Base-by-base conservation (phyloP, 768 basidiomycete species). In the Amyloporia xantha region DNA sequence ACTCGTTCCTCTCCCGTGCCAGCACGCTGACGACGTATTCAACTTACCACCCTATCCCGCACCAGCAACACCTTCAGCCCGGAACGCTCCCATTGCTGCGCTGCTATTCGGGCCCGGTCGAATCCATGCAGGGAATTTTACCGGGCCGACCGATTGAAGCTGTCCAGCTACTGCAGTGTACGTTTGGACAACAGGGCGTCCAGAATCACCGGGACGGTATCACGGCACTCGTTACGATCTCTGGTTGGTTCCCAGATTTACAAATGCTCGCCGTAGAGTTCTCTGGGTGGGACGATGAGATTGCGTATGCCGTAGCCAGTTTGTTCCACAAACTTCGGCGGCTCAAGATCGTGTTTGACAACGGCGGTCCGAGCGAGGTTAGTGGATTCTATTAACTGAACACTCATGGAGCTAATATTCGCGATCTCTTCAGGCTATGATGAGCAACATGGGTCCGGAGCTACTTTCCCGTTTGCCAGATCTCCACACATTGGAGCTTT, bases 211-310 rank as follows among this genome's bases (percentile, higher is more conserved):
- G 51, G 23, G 57, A 58, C 10, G 55, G 52, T 24, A 52, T 62
- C 23, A 47, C 54, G 5, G 56, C 56, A 26, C 52, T 60, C 24
- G 45, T 49, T 47, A 45, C 40, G 41, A 39, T 60, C 9, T 51
- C 57, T 21, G 12, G 36, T n/a, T 47, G 50, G 2, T 57, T 72
- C 13, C 66, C 67, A n/a, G 50, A 52, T 0, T 54, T 67, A 12
- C 59, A 71, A 24, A 56, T 69, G 9, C 68, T 72, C 38, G 51
- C 67, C 33, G 44, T 69, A n/a, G 61, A 67, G 30, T 53, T 54
- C 45, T 44, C 48, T 48, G 60, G 60, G 45, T 77, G 75, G 75
- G 74, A 76, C 49, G 63, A 71, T 36, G 74, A 76, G 52, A 65
- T 76, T 6, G 54, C 76, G 17, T 66, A 71, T 33, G 73, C 72